Evolutionary conservation across 176 grass and related monocot genomes (phyloP), one percentile per base, ranked within the genome.

Genomic region (Rhynchospora breviuscula): DNA sequence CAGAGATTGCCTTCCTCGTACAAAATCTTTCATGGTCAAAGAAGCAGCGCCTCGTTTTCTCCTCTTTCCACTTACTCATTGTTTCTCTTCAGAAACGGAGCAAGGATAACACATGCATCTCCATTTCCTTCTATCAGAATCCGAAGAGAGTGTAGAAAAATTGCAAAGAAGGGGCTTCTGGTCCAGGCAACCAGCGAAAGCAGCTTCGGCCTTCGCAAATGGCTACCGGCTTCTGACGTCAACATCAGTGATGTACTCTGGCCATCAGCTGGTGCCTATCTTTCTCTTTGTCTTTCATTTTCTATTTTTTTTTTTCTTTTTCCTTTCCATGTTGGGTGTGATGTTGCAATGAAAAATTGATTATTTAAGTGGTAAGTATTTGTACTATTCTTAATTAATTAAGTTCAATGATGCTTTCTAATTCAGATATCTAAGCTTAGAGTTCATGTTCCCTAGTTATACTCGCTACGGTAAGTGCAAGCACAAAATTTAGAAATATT

Each of bases 171-270:
- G 51, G 56, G 74, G 11, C 60, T 75, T 31, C 15, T 76, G 12
- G 75, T 88, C 19, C n/a, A n/a, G 53, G 33, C 82, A 53, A 85
- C 64, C 53, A 80, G 82, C 1, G 70, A 65, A 10, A 82, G 40
- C 10, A 65, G 57, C 43, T 46, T 82, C 43, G 49, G 15, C 43
- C 43, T 63, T 52, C 18, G 2, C 19, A 65, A 82, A 82, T 67
- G 19, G 79, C 40, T 49, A 8, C 25, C 46, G 48, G 79, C 78
- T 10, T 25, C 61, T 74, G 59, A 85, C 33, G 57, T 93, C 83
- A 91, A 84, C 80, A 40, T 88, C 86, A 93, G 95, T 80, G 95
- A 98, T 31, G 89, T 98, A 21, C 64, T 98, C 25, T 98, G 95
- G 95, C 95, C 95, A 5, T 95, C 92, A 3, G 95, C 95, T 79